Conservation (phyloP, 202 grass and related monocot genomes). For the Elaeis oleifera region DNA sequence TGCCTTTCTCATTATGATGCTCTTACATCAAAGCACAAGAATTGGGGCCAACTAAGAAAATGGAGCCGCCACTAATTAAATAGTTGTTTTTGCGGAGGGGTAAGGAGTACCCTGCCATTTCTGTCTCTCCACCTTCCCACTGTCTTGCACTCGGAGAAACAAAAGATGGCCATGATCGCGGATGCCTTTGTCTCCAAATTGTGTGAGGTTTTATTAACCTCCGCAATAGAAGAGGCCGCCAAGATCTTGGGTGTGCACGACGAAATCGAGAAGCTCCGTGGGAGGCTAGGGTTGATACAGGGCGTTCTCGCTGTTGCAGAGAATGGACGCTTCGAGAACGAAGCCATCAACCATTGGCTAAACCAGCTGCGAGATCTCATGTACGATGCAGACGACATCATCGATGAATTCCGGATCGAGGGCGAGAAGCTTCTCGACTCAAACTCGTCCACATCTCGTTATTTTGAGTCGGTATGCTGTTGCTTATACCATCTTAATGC, state of each 20-base stretch:
- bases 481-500: background rate
- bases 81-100: too few species aligned
- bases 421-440: background rate
- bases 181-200: slow-evolving; percentile 12
- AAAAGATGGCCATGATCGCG: slow-evolving; percentile 13
- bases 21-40: too few species aligned
- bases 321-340: slow-evolving; percentile 1
- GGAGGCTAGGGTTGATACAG: slow-evolving; percentile 4
- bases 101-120: too few species aligned
- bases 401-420: slow-evolving; percentile 22
- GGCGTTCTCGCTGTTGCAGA: slow-evolving; percentile 25
- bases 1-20: too few species aligned
- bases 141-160: too few species aligned
- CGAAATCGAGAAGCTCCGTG: slow-evolving; percentile 5
- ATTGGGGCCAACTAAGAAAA: too few species aligned
- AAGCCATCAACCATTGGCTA: slow-evolving; percentile 20
- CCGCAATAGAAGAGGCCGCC: background rate
- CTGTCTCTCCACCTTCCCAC: too few species aligned
- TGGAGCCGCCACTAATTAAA: too few species aligned
- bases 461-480: background rate
- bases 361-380: slow-evolving; percentile 23
- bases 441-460: background rate
- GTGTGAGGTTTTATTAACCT: background rate
- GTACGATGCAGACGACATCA: slow-evolving; percentile 28
- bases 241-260: slow-evolving; percentile 15